phyloP scores from a whole-genome alignment of 2,329 filamentous ascomycete species.

The Verticillium nonalfalfae region DNA sequence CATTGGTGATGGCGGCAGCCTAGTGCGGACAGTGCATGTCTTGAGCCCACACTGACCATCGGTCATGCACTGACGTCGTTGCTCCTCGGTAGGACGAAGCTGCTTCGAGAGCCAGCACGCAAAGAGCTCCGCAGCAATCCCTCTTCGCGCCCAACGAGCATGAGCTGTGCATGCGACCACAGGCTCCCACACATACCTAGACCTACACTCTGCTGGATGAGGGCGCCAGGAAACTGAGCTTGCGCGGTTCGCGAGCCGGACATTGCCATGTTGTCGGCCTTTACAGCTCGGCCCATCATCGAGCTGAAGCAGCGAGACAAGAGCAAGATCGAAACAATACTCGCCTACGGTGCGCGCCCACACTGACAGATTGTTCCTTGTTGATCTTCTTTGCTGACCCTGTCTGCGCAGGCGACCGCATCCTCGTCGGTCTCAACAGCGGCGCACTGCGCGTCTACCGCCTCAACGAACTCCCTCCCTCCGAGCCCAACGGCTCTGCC shows the following conservation, averaged over 20 bases:
- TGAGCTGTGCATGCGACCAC: background rate
- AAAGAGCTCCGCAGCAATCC: background rate
- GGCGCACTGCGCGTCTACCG: conserved; percentile 87
- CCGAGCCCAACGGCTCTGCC: conserved; percentile 30
- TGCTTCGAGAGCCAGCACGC: background rate
- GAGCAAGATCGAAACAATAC: conserved; percentile 92
- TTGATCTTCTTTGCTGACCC: background rate
- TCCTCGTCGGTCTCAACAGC: conserved; percentile 87
- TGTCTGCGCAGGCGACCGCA: conserved; percentile 63
- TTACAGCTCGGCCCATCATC: conserved; percentile 91
- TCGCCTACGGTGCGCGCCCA: conserved; percentile 67
- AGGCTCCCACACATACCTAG: background rate
- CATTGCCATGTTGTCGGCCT: conserved; percentile 85
- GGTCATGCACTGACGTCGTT: background rate
- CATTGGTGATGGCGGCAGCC: background rate
- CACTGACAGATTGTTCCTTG: background rate
- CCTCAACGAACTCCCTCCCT: conserved; percentile 60
- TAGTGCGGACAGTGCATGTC: background rate
- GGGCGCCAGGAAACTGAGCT: background rate
- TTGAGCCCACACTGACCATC: background rate
- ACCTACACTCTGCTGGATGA: conserved; percentile 1
- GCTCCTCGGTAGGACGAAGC: background rate
- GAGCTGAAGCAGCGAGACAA: conserved; percentile 95
- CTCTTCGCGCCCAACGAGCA: background rate
- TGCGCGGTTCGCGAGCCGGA: conserved; percentile 28